Percentiles rank a stretch among this genome's conserved stretches.
Evolutionary conservation across 2,329 filamentous ascomycete species (phyloP).

Genomic region (Alternaria rosae): DNA sequence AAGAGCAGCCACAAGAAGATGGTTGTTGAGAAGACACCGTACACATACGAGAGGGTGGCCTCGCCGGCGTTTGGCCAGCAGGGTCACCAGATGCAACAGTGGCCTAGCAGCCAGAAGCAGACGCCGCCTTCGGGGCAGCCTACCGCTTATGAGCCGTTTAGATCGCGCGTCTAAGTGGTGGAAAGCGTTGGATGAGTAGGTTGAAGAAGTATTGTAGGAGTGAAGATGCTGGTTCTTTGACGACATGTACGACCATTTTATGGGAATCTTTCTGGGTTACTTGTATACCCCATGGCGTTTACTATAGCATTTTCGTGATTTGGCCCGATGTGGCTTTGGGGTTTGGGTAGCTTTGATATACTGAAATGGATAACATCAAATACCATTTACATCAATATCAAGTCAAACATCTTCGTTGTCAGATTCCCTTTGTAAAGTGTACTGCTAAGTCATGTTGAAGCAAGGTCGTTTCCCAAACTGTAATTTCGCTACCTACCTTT

Average conservation of each 20-base stretch:
- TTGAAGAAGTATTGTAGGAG: not conserved
- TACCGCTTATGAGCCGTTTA: slow-evolving; percentile 54
- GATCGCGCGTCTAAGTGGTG: slow-evolving; percentile 34
- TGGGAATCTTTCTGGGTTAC: not conserved
- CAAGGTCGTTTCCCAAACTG: not conserved
- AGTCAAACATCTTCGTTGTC: not conserved
- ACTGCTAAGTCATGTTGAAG: not conserved
- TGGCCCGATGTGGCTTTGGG: not conserved
- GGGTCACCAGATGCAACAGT: slow-evolving; percentile 26
- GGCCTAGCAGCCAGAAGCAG: slow-evolving; percentile 27
- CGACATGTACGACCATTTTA: slow-evolving; percentile 19
- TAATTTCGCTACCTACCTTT: not conserved
- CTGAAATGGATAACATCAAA: not conserved
- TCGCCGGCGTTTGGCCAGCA: slow-evolving; percentile 51
- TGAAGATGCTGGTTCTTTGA: slow-evolving; percentile 4
- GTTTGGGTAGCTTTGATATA: not conserved
- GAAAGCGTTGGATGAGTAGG: not conserved
- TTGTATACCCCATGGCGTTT: slow-evolving; percentile 1
- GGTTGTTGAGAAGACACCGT: slow-evolving; percentile 66
- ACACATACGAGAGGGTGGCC: slow-evolving; percentile 65
- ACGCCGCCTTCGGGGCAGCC: slow-evolving; percentile 32
- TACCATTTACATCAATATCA: not conserved
- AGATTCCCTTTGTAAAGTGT: not conserved
- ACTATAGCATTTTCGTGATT: not conserved
- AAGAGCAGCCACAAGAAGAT: slow-evolving; percentile 58